Percentiles rank a stretch among this genome's conserved stretches.
phyloP scores from a whole-genome alignment of 441 rosid species.

The Adansonia grandidieri region DNA sequence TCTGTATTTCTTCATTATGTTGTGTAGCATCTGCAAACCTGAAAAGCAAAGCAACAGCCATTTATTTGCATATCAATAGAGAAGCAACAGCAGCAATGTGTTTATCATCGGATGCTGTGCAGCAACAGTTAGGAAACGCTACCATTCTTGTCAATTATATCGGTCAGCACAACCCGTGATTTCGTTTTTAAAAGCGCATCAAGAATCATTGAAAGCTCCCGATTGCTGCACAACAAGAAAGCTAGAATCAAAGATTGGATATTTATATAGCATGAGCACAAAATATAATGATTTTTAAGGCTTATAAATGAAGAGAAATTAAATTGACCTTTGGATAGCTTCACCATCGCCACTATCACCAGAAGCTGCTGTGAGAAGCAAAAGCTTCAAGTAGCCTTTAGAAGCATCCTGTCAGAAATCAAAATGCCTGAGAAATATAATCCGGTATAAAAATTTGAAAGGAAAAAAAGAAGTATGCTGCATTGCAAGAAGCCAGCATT shows the following conservation, averaged over 20 bases:
- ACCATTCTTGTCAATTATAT: slow-evolving; percentile 95
- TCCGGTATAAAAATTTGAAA: background rate
- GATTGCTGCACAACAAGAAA: slow-evolving; percentile 69
- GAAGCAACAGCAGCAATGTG: background rate
- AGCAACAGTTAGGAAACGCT: slow-evolving; percentile 36
- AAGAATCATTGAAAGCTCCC: slow-evolving; percentile 98
- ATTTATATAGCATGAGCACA: background rate
- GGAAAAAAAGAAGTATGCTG: background rate
- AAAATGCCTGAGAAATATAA: slow-evolving; percentile 8
- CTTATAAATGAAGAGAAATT: slow-evolving; percentile 15
- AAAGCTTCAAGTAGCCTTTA: slow-evolving; percentile 92
- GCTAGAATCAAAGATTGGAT: slow-evolving; percentile 31
- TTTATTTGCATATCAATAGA: slow-evolving; percentile 24
- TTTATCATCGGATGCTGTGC: slow-evolving; percentile 15
- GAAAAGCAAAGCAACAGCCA: slow-evolving; percentile 33
- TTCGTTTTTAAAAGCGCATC: slow-evolving; percentile 96
- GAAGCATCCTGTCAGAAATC: slow-evolving; percentile 73
- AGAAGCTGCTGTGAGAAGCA: slow-evolving; percentile 95
- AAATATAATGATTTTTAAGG: slow-evolving; percentile 24
- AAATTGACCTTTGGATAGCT: slow-evolving; percentile 86
- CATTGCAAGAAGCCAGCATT: slow-evolving; percentile 3
- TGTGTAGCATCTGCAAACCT: slow-evolving; percentile 98
- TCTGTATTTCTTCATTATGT: slow-evolving; percentile 90
- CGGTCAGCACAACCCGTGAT: slow-evolving; percentile 75
- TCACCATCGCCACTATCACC: slow-evolving; percentile 77